Evolutionary conservation across 352 stramenopile genomes (phyloP), one percentile per base, ranked within the genome.

Genomic region (Pythium biforme): DNA sequence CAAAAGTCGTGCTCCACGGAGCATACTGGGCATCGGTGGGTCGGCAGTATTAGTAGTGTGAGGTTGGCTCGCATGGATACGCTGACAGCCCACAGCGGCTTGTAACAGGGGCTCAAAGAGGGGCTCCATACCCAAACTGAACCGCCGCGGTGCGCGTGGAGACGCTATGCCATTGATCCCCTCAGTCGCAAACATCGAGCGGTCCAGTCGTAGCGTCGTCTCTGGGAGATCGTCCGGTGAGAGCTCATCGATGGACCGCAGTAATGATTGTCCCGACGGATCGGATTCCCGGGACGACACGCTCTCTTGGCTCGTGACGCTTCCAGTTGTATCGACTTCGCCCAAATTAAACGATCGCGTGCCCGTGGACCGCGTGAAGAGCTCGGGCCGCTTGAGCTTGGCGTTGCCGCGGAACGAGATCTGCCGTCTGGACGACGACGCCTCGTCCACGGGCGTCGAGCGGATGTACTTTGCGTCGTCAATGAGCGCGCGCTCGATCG

Each of bases 91-190:
- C 27, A 89, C 83, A 0, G 80, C 70, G 1, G 75, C 71, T 12
- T 90, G 81, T 19, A 94, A 51, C 9, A 94, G 67, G 34, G 84
- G 82, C 49, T 94, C 84, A 53, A 89, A 94, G 14, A 94, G 55
- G 19, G 84, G 82, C 60, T 94, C 84, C 57, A 94, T 83, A 3
- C 65, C 82, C 41, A 89, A 72, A 12, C 65, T 71, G 65, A 76
- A 89, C 40, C 78, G 84, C 14, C 52, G 43, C 1, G 53, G 60
- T n/a, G n/a, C 26, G 31, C 61, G 75, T 4, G 75, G 72, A 2
- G 62, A 68, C 20, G 48, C 52, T 2, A 62, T 61, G 1, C 31
- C 25, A n/a, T 11, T 54, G 1, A 34, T 4, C 5, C 9, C 59
- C 22, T 57, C 39, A 17, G 8, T 27, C 12, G 31, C 45, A 22